Percentiles rank a stretch among this genome's conserved stretches.
These are phyloP conservation scores for Bruguiera parviflora DNA, from an alignment of 345 rosid species.

Conservation along the genomic window DNA sequence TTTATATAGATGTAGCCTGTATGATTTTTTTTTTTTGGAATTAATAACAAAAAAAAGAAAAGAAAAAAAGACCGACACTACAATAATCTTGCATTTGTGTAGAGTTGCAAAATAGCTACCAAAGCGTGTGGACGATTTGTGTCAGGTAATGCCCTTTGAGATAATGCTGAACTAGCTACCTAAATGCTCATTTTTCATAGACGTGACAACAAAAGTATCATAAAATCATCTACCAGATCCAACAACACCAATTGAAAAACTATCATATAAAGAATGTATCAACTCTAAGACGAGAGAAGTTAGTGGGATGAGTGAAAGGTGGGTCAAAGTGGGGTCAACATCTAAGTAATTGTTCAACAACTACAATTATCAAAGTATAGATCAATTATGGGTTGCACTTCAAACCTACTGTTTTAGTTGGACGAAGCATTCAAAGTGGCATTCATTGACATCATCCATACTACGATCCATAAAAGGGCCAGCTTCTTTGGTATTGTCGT, in stretches of 20 bases:
- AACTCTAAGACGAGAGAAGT: neutral
- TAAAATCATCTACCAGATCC: conserved; percentile 11
- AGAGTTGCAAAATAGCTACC: no score
- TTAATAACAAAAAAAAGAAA: no score
- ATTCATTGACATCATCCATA: neutral
- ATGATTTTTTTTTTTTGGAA: no score
- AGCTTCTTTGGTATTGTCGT: no score
- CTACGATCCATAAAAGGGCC: no score
- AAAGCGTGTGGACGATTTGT: neutral
- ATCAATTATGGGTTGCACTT: neutral
- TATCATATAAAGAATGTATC: neutral
- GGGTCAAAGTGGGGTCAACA: conserved; percentile 27
- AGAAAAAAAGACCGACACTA: no score
- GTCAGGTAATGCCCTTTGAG: conserved; percentile 3
- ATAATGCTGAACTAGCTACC: no score
- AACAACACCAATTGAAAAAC: neutral
- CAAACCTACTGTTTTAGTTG: neutral
- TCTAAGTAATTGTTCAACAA: conserved; percentile 31
- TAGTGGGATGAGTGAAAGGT: conserved; percentile 26
- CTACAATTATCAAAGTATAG: conserved; percentile 2
- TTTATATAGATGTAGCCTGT: no score
- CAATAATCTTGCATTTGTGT: no score
- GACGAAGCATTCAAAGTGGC: neutral
- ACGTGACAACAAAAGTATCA: neutral
- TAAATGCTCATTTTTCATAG: no score